These are phyloP conservation scores for Cucumis variabilis DNA, from an alignment of 331 rosid genomes.

Conservation along the genomic window DNA sequence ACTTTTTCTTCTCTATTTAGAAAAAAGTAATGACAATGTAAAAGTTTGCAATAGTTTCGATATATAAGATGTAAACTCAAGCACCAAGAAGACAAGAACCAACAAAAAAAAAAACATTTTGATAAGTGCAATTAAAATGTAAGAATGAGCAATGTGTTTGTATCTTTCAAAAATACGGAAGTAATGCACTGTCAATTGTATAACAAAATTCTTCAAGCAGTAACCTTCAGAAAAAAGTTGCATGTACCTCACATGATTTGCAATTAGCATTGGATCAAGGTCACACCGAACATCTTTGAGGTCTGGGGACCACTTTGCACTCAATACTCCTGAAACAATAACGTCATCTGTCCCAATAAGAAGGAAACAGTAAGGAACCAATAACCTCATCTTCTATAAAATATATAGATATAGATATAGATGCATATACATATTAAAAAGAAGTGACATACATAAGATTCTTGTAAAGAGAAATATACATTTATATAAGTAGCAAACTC, in stretches of 20 bases:
- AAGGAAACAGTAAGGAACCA: not conserved
- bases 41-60: no score
- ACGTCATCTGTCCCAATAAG: slow-evolving; percentile 64
- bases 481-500: not conserved
- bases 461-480: not conserved
- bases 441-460: not conserved
- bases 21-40: no score
- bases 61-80: no score
- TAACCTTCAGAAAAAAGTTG: slow-evolving; percentile 24
- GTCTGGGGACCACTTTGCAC: slow-evolving; percentile 96
- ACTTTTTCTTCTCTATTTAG: no score
- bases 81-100: no score
- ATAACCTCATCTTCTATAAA: not conserved
- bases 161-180: no score
- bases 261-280: slow-evolving; percentile 87
- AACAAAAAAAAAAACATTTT: no score
- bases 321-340: slow-evolving; percentile 80
- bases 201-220: not conserved
- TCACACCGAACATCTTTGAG: slow-evolving; percentile 95
- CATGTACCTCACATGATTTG: slow-evolving; percentile 78
- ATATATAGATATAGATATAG: not conserved
- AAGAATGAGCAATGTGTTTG: no score
- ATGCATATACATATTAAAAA: not conserved
- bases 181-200: no score
- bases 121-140: no score